Base-by-base conservation (phyloP, 352 stramenopile species). In the Elongisporangium undulatum region DNA sequence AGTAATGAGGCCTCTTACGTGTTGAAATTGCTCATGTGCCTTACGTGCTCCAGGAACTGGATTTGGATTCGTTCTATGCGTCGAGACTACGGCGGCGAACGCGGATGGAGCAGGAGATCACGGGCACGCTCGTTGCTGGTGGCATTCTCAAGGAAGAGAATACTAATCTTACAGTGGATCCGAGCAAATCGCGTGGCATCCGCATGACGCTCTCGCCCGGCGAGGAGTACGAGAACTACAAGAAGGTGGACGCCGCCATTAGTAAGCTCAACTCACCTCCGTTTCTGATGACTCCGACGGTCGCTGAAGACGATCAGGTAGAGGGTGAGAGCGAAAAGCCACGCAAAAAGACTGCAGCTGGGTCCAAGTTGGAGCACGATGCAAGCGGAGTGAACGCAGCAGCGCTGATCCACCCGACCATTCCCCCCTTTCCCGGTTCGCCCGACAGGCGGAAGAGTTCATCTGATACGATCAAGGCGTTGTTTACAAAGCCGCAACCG, bases 141-240 rank as follows among this genome's bases (percentile, higher is more conserved):
- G 71, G 70, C 16, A 57, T 74, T 19, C 50, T 56, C 51, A 34
- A 51, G 34, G 62, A 84, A 51, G 61, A 62, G 16, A 54, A 60
- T 2, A 41, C 56, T 45, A 56, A 61, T 39, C 61, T 73, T 22
- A 55, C 72, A 12, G 56, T 55, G 55, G 72, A 73, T 53, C 74
- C 68, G 0, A 74, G 66, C 15, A 74, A 76, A 68, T 66, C 56
- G 22, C 70, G 79, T 10, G 69, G 76, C 48, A 82, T 89, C 39
- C 73, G 68, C 58, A 82, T 89, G 76, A 81, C 79, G 17, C 76
- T 89, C 26, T 89, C 79, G 20, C 79, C 79, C 1, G 79, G 76
- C 20, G 79, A 89, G 59, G 79, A 89, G 49, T 89, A 87, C 51
- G 79, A 86, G 67, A 82, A 89, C 51, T 87, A 85, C 56, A 72